Conservation (phyloP, 2,329 filamentous ascomycete species). For the Hypoxylon sp. region DNA sequence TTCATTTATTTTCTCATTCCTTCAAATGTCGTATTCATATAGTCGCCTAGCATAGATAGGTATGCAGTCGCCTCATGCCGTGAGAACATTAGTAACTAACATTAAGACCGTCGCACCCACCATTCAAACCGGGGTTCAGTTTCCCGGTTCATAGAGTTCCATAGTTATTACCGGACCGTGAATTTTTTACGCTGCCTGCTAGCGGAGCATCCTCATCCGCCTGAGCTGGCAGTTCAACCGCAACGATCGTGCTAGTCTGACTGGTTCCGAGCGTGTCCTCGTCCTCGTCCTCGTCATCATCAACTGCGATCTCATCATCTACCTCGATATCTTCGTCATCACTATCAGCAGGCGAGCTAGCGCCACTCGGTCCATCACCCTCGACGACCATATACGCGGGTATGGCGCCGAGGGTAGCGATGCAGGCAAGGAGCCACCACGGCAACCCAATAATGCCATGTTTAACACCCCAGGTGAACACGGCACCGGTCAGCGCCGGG, state of each 20-base stretch:
- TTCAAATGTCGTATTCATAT: not conserved
- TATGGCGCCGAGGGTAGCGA: conserved; percentile 76
- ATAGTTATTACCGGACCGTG: conserved; percentile 14
- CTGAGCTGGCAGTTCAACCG: conserved; percentile 8
- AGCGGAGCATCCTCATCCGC: conserved; percentile 5
- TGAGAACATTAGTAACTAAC: conserved; percentile 22
- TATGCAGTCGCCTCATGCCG: conserved; percentile 7
- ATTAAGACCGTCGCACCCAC: not conserved
- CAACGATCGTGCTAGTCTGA: conserved; percentile 28
- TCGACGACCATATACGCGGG: conserved; percentile 83
- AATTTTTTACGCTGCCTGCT: not conserved
- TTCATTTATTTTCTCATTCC: not conserved
- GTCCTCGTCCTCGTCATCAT: conserved; percentile 44
- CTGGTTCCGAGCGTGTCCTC: conserved; percentile 39
- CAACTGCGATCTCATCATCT: conserved; percentile 54
- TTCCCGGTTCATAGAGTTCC: conserved; percentile 19
- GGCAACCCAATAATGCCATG: conserved; percentile 82
- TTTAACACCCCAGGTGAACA: conserved; percentile 83
- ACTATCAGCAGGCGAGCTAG: conserved; percentile 44
- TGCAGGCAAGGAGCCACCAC: conserved; percentile 81
- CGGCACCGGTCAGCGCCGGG: conserved; percentile 78
- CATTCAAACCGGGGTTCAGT: not conserved
- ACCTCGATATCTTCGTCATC: conserved; percentile 54
- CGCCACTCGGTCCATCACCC: conserved; percentile 75
- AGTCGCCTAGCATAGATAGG: not conserved